Base-by-base conservation (phyloP, 1,284 basidiomycete genomes). In the Termitomyces sp. region DNA sequence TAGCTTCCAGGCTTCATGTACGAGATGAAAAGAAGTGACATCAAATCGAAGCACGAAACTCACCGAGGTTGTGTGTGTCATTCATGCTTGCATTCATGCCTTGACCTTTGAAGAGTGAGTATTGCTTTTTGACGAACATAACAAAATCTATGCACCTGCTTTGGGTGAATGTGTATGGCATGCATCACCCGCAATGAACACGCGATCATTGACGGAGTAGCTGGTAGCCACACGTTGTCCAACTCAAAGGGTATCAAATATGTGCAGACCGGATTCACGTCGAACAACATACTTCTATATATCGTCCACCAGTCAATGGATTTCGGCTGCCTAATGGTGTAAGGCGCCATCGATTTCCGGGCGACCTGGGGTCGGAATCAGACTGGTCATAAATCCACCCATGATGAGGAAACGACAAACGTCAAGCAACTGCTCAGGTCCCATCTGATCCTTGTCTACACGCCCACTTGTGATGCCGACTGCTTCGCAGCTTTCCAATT, bases 121-220 rank as follows among this genome's bases (percentile, higher is more conserved):
- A 36, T 26, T 56, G 30, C 38, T 12, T 38, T 21, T 17, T 31
- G 38, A 7, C 24, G 7, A 28, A 17, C 26, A 30, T 15, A 5
- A 5, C 13, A 7, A 24, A 5, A 19, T 10, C 36, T 15, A 45
- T 58, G 26, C 58, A 77, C 87, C 81, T 73, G 82, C 70, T 73
- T 85, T 93, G 0, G 90, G 90, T 0, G 88, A 91, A 69, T 93
- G 91, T 0, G 91, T 93, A 64, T 93, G 91, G 62, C 84, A 90
- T 1, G 86, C 86, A 69, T 90, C 88, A 1, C 90, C 89, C 1
- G 84, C 88, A 58, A 92, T 92, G 68, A 92, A 92, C 3, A 91
- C 77, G 0, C 90, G 80, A 15, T 91, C 82, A 24, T 82, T 68
- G 2, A 80, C 72, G 3, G 85, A 84, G 67, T 82, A 92, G 12